Base-by-base conservation (phyloP, 179 eudicot species). In the Spinacia oleracea region DNA sequence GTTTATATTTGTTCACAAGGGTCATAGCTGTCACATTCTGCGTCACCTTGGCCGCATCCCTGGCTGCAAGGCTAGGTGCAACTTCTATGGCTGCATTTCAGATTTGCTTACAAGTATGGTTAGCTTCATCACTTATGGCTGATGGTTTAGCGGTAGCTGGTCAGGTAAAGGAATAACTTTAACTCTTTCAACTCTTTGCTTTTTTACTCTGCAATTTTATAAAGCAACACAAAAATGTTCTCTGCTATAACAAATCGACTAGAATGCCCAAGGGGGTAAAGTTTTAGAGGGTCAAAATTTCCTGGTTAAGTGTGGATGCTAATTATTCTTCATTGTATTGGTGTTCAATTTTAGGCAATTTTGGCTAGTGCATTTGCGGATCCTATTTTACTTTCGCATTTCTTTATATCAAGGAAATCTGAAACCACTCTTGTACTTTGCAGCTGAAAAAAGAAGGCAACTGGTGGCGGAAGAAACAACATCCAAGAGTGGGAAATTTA, bases 131-230 rank as follows among this genome's bases (percentile, higher is more conserved):
- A 1, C 97, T 96, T 75, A 89, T 96, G 68, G 97, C 99, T 66
- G 99, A 96, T 84, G 99, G 98, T 27, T 88, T 96, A 81, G 99
- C 99, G n/a, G 97, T 96, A 68, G 98, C 98, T 83, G 99, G 92
- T 77, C 99, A 96, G 97, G 99, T 96, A 85, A 58, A 50, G 15
- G 20, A 2, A 42, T 29, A 63, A 31, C 7, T 58, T 31, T 4
- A 51, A 68, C 56, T 62, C 65, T 51, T 14, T 51, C 56, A 51
- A 4, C 56, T 51, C 6, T 51, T 51, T 51, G n/a, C 56, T 16
- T 6, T 51, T 51, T 16, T 51, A 51, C 56, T 16, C 21, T 14
- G 21, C 56, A 51, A 11, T 51, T 51, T 14, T 11, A 51, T 51
- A 18, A 51, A 16, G 56, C 56, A 14, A 51, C 23, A 73, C 2